A percentile compares a stretch with the other conserved stretches of the same genome.
Evolutionary conservation across 2,329 filamentous ascomycete genomes (phyloP).

Genomic region (Phialophora chinensis): DNA sequence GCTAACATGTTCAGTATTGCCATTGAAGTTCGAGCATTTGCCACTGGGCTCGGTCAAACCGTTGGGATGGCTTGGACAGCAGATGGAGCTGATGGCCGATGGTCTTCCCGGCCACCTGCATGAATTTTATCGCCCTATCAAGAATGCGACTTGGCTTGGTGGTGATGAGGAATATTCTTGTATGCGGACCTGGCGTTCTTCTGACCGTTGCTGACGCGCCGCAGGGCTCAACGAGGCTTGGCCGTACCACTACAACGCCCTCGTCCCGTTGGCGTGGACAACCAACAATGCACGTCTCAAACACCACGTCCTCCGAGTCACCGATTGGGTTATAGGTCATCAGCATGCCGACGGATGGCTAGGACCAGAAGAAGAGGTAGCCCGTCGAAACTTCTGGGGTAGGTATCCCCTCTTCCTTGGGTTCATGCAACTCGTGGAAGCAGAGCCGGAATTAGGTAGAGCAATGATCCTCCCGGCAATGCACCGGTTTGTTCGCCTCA

Average conservation of each 20-base stretch:
- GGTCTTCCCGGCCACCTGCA: constrained; percentile 61
- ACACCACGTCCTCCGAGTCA: constrained; percentile 53
- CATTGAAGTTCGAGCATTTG: constrained; percentile 49
- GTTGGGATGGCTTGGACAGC: constrained; percentile 58
- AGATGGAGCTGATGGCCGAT: constrained; percentile 56
- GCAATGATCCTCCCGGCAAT: constrained; percentile 56
- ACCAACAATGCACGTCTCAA: constrained; percentile 58
- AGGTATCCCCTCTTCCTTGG: constrained; percentile 59
- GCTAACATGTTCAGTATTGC: constrained; percentile 40
- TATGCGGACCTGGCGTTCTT: constrained; percentile 5
- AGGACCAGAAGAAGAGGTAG: constrained; percentile 56
- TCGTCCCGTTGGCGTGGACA: constrained; percentile 62
- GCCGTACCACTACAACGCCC: constrained; percentile 65
- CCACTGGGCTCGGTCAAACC: constrained; percentile 59
- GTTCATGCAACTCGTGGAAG: constrained; percentile 54
- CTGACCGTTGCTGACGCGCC: neutral
- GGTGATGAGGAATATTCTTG: constrained; percentile 59
- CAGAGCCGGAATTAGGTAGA: constrained; percentile 57
- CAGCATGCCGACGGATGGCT: constrained; percentile 62
- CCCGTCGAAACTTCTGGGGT: constrained; percentile 60
- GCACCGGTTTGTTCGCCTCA: constrained; percentile 57
- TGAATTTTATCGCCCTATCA: constrained; percentile 63
- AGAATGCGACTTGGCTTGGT: constrained; percentile 59
- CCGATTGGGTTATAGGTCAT: constrained; percentile 58
- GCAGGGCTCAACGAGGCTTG: constrained; percentile 58